Percentiles rank a stretch among this genome's conserved stretches.
phyloP scores from a whole-genome alignment of 257 asterid species.

The Ballota nigra region DNA sequence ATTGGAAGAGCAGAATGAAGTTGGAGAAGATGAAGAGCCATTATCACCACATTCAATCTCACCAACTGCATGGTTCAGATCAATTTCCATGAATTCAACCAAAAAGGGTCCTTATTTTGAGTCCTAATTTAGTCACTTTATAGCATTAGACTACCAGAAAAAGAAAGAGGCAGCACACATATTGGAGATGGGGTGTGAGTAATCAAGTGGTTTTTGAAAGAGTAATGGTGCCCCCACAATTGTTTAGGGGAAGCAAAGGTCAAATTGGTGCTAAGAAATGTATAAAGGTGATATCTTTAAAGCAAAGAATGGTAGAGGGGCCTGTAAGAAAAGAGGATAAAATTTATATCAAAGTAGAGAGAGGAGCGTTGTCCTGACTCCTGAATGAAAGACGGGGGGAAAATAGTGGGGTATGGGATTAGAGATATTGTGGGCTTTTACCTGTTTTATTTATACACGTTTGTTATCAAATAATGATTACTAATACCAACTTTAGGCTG shows the following conservation, averaged over 20 bases:
- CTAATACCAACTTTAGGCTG: background rate
- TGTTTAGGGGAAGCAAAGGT: slow-evolving; percentile 22
- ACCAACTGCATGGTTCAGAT: slow-evolving; percentile 72
- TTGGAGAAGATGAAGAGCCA: slow-evolving; percentile 44
- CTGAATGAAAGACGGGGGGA: background rate
- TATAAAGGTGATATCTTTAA: slow-evolving; percentile 49
- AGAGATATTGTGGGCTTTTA: background rate
- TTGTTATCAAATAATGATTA: background rate
- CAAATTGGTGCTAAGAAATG: slow-evolving; percentile 35
- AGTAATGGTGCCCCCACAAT: slow-evolving; percentile 23
- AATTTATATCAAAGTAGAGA: slow-evolving; percentile 26
- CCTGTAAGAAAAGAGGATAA: slow-evolving; percentile 66
- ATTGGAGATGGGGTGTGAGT: slow-evolving; percentile 25
- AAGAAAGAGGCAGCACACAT: slow-evolving; percentile 15
- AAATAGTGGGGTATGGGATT: background rate
- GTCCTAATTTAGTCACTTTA: background rate
- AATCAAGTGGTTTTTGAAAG: slow-evolving; percentile 22
- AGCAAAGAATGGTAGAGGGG: slow-evolving; percentile 39
- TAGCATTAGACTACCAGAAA: slow-evolving; percentile 20
- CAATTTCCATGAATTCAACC: slow-evolving; percentile 72
- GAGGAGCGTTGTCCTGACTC: background rate
- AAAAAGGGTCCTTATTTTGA: background rate
- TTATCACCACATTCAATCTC: slow-evolving; percentile 34
- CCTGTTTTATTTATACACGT: background rate
- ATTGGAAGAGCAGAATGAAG: slow-evolving; percentile 69